These are phyloP conservation scores for Emmonsia crescens DNA, from an alignment of 2,329 filamentous ascomycete species.

Conservation along the genomic window DNA sequence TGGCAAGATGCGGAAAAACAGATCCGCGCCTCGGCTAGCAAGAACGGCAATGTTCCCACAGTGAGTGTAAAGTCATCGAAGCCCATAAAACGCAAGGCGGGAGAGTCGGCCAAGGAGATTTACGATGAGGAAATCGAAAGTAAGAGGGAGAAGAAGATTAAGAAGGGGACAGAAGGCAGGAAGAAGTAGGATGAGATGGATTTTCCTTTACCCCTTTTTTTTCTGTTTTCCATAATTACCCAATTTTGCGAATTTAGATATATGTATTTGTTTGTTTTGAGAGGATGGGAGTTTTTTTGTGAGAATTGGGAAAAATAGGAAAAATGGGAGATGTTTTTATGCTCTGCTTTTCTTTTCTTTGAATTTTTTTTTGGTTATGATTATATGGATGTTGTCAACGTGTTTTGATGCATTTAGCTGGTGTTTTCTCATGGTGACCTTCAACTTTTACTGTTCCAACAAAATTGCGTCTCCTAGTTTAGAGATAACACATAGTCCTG, in stretches of 20 bases:
- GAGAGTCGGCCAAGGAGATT: constrained; percentile 42
- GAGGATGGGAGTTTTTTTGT: background rate
- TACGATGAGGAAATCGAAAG: constrained; percentile 34
- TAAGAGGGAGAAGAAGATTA: constrained; percentile 35
- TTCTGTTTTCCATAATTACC: background rate
- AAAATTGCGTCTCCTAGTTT: background rate
- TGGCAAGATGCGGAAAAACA: constrained; percentile 63
- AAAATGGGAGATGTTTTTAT: background rate
- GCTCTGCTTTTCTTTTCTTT: background rate
- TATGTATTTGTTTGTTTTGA: background rate
- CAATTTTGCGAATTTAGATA: background rate
- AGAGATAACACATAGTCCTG: background rate
- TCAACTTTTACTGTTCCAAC: background rate
- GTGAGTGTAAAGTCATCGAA: constrained; percentile 77
- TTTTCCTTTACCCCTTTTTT: background rate
- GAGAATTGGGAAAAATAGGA: background rate
- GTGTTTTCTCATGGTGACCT: background rate
- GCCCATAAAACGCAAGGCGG: constrained; percentile 59
- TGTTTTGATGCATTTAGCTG: constrained; percentile 3
- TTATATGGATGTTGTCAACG: background rate
- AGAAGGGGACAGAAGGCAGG: constrained; percentile 33
- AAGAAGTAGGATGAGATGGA: constrained; percentile 19
- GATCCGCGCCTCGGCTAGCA: constrained; percentile 43
- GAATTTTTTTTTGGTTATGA: background rate
- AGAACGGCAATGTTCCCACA: constrained; percentile 42